Percentiles rank a stretch among this genome's conserved stretches.
Evolutionary conservation across 768 basidiomycete genomes (phyloP).

Genomic region (Dentipellis fragilis): DNA sequence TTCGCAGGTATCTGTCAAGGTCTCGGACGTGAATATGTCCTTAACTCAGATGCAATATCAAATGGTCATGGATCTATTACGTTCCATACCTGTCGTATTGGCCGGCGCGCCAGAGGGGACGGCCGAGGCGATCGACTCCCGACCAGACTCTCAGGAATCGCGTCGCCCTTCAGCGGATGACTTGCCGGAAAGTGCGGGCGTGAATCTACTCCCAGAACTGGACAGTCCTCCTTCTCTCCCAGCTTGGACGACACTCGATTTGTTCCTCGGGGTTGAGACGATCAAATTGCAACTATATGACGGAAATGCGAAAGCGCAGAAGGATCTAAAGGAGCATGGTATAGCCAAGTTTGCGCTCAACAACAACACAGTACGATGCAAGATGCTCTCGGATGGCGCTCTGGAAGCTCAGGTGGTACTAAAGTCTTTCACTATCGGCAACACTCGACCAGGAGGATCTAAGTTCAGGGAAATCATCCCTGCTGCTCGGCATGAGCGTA

Average conservation of each 20-base stretch:
- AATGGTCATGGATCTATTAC: conserved; percentile 53
- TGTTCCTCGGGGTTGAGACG: conserved; percentile 58
- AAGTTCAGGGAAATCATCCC: conserved; percentile 94
- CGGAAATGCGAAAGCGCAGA: conserved; percentile 41
- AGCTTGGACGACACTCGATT: conserved; percentile 59
- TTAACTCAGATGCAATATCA: conserved; percentile 80
- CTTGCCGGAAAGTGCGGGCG: neutral
- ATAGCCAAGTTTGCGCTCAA: conserved; percentile 82
- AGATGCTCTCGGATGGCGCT: conserved; percentile 75
- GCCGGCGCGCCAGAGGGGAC: conserved; percentile 34
- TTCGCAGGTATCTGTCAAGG: conserved; percentile 51
- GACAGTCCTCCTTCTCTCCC: conserved; percentile 17
- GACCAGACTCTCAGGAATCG: conserved; percentile 11
- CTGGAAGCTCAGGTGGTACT: conserved; percentile 80
- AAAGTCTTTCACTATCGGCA: conserved; percentile 87
- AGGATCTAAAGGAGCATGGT: conserved; percentile 61
- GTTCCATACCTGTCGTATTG: conserved; percentile 62
- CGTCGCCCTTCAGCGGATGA: conserved; percentile 5
- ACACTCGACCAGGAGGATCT: conserved; percentile 72
- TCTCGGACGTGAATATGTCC: conserved; percentile 78
- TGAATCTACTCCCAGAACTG: conserved; percentile 53
- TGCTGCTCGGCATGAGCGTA: conserved; percentile 75
- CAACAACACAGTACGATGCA: conserved; percentile 68
- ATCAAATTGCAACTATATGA: conserved; percentile 87
- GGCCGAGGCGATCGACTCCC: conserved; percentile 16